Conservation (phyloP, 106 monocot genomes). For the Iris macrosiphon region DNA sequence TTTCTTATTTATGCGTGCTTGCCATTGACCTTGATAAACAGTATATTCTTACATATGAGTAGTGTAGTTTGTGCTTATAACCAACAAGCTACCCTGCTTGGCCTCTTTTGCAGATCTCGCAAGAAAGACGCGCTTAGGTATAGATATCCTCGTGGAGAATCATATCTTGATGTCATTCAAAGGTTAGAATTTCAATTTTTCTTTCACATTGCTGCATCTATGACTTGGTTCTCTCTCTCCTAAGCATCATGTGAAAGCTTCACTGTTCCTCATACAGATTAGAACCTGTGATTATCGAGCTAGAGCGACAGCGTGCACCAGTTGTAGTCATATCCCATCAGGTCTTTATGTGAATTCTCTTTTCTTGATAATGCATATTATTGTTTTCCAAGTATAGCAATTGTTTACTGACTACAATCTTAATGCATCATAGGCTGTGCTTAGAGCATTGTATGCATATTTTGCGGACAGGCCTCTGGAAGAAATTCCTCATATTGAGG, state of each 20-base stretch:
- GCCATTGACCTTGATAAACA: no score
- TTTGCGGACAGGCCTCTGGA: constrained; percentile 56
- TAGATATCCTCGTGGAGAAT: constrained; percentile 94
- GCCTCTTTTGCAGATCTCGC: constrained; percentile 47
- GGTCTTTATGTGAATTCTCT: constrained; percentile 23
- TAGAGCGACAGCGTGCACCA: constrained; percentile 84
- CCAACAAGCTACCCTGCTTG: not conserved
- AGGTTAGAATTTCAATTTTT: constrained; percentile 31
- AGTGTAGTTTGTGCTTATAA: no score
- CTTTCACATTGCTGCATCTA: not conserved
- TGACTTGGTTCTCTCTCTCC: not conserved
- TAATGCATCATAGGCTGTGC: no score
- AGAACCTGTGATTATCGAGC: constrained; percentile 92
- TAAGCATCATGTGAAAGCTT: not conserved
- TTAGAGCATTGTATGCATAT: constrained; percentile 57
- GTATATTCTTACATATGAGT: no score
- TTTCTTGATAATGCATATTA: not conserved
- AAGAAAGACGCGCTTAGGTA: constrained; percentile 80
- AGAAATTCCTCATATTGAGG: constrained; percentile 57
- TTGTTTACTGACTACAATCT: no score
- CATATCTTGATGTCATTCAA: constrained; percentile 97
- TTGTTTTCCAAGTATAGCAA: not conserved
- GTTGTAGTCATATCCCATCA: constrained; percentile 93
- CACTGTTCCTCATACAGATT: constrained; percentile 44
- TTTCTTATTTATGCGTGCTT: no score